Conservation (phyloP, 2,329 filamentous ascomycete genomes). For the Elsinoe arachidis region DNA sequence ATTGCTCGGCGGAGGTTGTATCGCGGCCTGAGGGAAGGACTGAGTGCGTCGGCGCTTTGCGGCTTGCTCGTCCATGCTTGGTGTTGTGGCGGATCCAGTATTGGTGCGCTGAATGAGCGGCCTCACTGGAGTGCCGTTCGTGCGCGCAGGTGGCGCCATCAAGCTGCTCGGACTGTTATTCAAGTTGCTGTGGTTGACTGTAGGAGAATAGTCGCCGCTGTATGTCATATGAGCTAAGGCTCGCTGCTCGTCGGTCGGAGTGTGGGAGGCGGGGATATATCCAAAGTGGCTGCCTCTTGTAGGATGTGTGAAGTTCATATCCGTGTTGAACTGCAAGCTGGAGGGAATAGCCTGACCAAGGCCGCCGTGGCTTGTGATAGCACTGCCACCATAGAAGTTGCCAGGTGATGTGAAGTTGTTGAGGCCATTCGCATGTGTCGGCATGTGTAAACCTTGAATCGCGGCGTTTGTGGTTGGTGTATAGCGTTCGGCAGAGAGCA, state of each 20-base stretch:
- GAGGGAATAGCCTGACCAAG: constrained; percentile 1
- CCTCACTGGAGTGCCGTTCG: neutral
- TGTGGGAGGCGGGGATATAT: neutral
- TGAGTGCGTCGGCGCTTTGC: constrained; percentile 6
- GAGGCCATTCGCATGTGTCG: neutral
- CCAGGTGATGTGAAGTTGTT: neutral
- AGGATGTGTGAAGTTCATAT: constrained; percentile 10
- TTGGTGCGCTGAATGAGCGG: neutral
- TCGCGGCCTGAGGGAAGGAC: neutral
- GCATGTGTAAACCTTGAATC: neutral
- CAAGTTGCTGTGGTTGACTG: neutral
- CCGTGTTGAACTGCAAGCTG: constrained; percentile 6
- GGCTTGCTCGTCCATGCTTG: neutral
- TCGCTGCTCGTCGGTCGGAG: neutral
- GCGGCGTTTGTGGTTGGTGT: neutral
- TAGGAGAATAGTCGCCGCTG: neutral
- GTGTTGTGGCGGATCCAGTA: neutral
- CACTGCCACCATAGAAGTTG: neutral
- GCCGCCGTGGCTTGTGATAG: neutral
- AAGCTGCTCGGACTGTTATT: neutral
- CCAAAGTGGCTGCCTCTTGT: neutral
- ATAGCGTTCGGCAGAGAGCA: constrained; percentile 3
- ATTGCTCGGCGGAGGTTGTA: neutral
- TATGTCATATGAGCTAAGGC: neutral
- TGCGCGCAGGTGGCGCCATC: constrained; percentile 5